Conservation (phyloP, 2,329 filamentous ascomycete species). For the Penicillium italicum region DNA sequence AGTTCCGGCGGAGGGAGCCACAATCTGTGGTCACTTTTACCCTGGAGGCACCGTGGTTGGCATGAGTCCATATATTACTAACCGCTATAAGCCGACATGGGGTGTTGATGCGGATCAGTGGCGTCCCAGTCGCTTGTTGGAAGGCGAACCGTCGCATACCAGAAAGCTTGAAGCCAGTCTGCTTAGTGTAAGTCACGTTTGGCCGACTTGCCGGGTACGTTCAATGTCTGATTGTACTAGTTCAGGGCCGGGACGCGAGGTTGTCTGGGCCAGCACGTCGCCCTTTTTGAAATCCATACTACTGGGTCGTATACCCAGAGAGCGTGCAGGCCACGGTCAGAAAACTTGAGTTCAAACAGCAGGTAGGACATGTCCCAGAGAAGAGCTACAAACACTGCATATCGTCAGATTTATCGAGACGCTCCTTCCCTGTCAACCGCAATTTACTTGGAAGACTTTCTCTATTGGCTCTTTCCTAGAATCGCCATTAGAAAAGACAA, state of each 20-base stretch:
- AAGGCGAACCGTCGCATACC: constrained; percentile 2
- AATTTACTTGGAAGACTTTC: neutral
- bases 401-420: neutral
- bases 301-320: constrained; percentile 7
- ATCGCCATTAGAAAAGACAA: neutral
- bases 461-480: neutral
- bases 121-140: constrained; percentile 5
- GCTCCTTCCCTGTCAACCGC: neutral
- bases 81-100: constrained; percentile 5
- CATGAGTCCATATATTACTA: constrained; percentile 8
- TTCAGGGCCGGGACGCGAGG: constrained; percentile 7
- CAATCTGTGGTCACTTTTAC: constrained; percentile 7
- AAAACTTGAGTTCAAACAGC: constrained; percentile 4
- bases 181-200: constrained; percentile 3
- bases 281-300: constrained; percentile 4
- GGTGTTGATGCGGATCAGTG: constrained; percentile 5
- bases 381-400: neutral
- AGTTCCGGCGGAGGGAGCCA: neutral
- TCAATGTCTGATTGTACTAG: constrained; percentile 6
- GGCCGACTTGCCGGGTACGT: neutral
- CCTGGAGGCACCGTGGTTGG: constrained; percentile 6
- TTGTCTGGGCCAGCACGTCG: constrained; percentile 5
- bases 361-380: neutral
- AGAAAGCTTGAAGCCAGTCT: constrained; percentile 7
- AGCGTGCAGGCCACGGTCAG: constrained; percentile 6